Conservation (phyloP, 2,329 filamentous ascomycete species). For the Dothideomycetidae sp. region DNA sequence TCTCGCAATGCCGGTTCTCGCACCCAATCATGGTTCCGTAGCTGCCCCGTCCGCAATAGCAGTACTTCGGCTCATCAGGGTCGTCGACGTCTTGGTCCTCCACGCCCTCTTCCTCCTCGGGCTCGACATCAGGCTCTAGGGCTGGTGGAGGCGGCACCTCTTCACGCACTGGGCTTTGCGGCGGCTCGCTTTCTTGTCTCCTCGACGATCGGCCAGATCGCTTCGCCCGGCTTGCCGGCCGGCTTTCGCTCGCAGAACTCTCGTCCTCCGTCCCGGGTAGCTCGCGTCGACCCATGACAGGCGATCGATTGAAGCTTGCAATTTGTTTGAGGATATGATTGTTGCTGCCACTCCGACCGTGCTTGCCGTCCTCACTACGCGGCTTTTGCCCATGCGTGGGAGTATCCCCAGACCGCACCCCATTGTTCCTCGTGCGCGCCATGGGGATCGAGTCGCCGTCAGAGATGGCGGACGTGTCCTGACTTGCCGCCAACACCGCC, state of each 20-base stretch:
- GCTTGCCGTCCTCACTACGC: neutral
- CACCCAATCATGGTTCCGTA: conserved; percentile 56
- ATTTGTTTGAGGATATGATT: conserved; percentile 26
- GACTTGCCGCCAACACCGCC: neutral
- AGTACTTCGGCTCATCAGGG: conserved; percentile 46
- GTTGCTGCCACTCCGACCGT: conserved; percentile 20
- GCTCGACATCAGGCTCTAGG: conserved; percentile 8
- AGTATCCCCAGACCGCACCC: conserved; percentile 2
- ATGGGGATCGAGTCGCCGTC: conserved; percentile 1
- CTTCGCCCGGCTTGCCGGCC: conserved; percentile 3
- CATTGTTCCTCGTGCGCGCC: conserved; percentile 7
- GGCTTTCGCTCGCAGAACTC: conserved; percentile 3
- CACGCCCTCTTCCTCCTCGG: conserved; percentile 28
- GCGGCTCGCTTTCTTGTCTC: conserved; percentile 6
- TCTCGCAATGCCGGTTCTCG: conserved; percentile 49
- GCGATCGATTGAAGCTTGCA: conserved; percentile 25
- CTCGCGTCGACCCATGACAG: conserved; percentile 20
- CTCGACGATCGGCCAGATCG: conserved; percentile 3
- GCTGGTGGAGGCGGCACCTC: neutral
- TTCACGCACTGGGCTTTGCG: conserved; percentile 2
- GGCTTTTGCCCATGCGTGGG: conserved; percentile 3
- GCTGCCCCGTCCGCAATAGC: conserved; percentile 49
- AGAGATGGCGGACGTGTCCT: conserved; percentile 2
- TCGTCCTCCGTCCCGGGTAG: conserved; percentile 2
- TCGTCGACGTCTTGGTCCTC: conserved; percentile 39